Conservation (phyloP, 768 basidiomycete species). For the Lanmaoa pseudosensibilis region DNA sequence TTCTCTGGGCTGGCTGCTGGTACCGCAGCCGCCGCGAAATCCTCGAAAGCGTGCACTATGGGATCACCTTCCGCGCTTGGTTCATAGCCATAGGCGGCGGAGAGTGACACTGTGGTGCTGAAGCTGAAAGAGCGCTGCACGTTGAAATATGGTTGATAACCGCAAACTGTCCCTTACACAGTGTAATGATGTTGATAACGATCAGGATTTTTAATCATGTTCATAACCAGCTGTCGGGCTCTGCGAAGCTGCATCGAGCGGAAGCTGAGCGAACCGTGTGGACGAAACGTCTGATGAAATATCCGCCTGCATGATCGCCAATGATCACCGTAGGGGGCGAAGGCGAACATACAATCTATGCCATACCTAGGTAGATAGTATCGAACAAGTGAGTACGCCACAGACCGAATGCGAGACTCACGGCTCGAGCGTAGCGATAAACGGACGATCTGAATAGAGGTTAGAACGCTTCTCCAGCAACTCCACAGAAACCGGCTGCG, state of each 20-base stretch:
- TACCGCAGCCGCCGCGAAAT: neutral
- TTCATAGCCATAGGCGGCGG: conserved; percentile 5
- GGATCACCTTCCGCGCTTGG: neutral
- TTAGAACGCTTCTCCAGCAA: neutral
- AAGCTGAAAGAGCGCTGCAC: neutral
- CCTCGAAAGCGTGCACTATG: neutral
- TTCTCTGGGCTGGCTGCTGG: neutral
- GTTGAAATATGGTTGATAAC: neutral
- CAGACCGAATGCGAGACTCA: neutral
- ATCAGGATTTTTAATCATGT: neutral
- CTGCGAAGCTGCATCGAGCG: conserved; percentile 8
- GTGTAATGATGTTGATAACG: neutral
- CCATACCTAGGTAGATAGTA: conserved; percentile 2
- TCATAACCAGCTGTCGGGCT: conserved; percentile 1
- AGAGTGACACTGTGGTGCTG: neutral
- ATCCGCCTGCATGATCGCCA: conserved; percentile 12
- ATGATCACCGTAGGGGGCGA: conserved; percentile 6
- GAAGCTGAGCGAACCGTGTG: neutral
- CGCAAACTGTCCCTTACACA: neutral
- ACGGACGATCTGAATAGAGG: neutral
- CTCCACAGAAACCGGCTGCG: neutral
- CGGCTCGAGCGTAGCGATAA: neutral
- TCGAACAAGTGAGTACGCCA: neutral
- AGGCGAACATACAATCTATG: neutral
- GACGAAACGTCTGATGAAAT: conserved; percentile 8